Base-by-base conservation (phyloP, 495 filamentous ascomycete genomes). In the Penicillium nucicola region DNA sequence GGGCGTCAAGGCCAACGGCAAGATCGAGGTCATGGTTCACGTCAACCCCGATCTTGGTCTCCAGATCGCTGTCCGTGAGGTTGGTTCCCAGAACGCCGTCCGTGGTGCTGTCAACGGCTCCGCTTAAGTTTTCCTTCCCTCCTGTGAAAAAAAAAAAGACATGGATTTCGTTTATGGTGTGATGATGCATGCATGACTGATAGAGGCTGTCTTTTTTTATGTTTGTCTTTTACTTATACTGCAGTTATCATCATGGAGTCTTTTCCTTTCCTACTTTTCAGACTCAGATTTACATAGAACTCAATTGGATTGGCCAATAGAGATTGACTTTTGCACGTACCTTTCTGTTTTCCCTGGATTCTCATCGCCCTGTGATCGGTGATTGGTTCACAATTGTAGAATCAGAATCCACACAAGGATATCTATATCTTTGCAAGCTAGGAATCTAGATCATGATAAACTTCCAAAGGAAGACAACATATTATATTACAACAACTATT, bases 1-100 rank as follows among this genome's bases (percentile, higher is more conserved):
- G 69, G 88, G 77, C 49, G 82, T 91, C 48, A 90, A 89, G 82
- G 92, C 91, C 77, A 88, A 88, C 32, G 78, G 80, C 55, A 96
- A 93, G 77, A 84, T 97, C 53, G 93, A 97, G 79, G 84, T 97
- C 40, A 92, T 87, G 64, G 79, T 98, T 52, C 92, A 90, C 58
- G 87, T 97, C 48, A 81, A 78, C 35, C 79, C 78, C 14, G 91
- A 97, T 67, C 70, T 96, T 41, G 75, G 75, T 48, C 77, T 96
- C 51, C 86, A 85, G 50, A 77, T 96, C 58, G 87, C 90, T 19
- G 85, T 85, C 49, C 79, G 91, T 50, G 90, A 96, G 65, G 84
- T 95, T 31, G 91, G 91, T 46, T 86, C 83, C 28, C 90, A 95
- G 72, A 84, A 84, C 23, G 90, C 89, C 49, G 88, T 95, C 32